phyloP scores from a whole-genome alignment of 2,329 filamentous ascomycete genomes.

The Aspergillus flavus region DNA sequence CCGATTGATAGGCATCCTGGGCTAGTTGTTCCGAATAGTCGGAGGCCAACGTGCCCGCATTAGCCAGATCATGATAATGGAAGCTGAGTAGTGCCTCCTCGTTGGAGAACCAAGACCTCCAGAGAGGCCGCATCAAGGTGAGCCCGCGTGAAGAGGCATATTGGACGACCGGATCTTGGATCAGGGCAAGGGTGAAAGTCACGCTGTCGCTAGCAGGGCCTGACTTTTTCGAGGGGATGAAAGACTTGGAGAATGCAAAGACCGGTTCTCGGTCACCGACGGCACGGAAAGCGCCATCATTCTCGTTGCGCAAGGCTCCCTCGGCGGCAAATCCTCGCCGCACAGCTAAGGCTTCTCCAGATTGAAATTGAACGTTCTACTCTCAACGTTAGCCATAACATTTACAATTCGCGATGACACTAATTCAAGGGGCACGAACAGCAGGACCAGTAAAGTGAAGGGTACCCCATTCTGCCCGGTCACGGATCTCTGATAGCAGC shows the following conservation, averaged over 20 bases:
- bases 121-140: slow-evolving; percentile 76
- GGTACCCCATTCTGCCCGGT: slow-evolving; percentile 82
- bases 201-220: slow-evolving; percentile 55
- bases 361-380: slow-evolving; percentile 66
- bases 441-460: slow-evolving; percentile 74
- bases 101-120: slow-evolving; percentile 72
- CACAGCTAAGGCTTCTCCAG: slow-evolving; percentile 67
- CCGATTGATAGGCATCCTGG: slow-evolving; percentile 71
- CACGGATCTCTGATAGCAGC: slow-evolving; percentile 72
- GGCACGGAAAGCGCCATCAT: slow-evolving; percentile 67
- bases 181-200: slow-evolving; percentile 74
- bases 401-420: neutral
- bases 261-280: slow-evolving; percentile 80
- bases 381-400: slow-evolving; percentile 15
- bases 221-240: slow-evolving; percentile 52
- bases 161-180: slow-evolving; percentile 78
- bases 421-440: slow-evolving; percentile 32
- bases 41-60: slow-evolving; percentile 64
- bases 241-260: slow-evolving; percentile 74
- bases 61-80: slow-evolving; percentile 74
- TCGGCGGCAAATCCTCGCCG: slow-evolving; percentile 70
- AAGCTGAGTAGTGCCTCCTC: slow-evolving; percentile 68
- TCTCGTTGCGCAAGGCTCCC: slow-evolving; percentile 66
- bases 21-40: slow-evolving; percentile 74
- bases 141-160: slow-evolving; percentile 75